Percentiles rank a stretch among this genome's conserved stretches.
Conservation (phyloP, 768 basidiomycete genomes). For the Lactarius psammicola region DNA sequence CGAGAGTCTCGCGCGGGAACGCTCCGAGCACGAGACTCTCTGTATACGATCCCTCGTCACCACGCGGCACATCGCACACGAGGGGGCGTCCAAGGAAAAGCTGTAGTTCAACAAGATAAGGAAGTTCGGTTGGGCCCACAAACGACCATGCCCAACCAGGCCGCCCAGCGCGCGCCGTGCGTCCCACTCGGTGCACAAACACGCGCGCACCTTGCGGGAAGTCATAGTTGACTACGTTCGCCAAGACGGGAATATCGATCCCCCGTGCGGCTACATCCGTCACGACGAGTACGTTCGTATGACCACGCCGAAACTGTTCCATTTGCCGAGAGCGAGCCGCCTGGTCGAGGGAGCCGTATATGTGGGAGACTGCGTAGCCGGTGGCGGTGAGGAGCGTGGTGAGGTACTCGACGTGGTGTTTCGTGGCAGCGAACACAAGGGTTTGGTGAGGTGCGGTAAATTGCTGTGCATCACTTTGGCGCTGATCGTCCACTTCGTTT, state of each 20-base stretch:
- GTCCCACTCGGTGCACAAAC: conserved; percentile 95
- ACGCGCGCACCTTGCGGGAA: conserved; percentile 92
- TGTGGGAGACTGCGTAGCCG: conserved; percentile 88
- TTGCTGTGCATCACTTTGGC: conserved; percentile 37
- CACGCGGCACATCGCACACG: conserved; percentile 46
- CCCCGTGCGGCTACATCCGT: conserved; percentile 98
- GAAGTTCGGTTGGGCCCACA: conserved; percentile 79
- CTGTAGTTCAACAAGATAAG: conserved; percentile 89
- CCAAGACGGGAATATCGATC: conserved; percentile 94
- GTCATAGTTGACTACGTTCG: conserved; percentile 97
- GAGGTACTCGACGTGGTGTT: conserved; percentile 98
- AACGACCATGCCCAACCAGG: conserved; percentile 98
- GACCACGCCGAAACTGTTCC: conserved; percentile 80
- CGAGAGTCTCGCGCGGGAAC: conserved; percentile 74
- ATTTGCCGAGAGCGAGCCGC: conserved; percentile 85
- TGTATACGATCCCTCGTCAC: conserved; percentile 58
- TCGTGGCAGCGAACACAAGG: conserved; percentile 92
- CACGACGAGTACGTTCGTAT: conserved; percentile 84
- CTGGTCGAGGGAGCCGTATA: conserved; percentile 96
- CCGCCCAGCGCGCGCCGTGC: conserved; percentile 93
- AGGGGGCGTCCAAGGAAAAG: conserved; percentile 86
- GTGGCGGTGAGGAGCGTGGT: conserved; percentile 70
- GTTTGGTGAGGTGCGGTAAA: conserved; percentile 81
- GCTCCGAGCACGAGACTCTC: conserved; percentile 77
- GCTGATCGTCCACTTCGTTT: conserved; percentile 34